Evolutionary conservation across 192 early-diverging fungal genomes (phyloP).

Genomic region (Linnemannia hyalina): DNA sequence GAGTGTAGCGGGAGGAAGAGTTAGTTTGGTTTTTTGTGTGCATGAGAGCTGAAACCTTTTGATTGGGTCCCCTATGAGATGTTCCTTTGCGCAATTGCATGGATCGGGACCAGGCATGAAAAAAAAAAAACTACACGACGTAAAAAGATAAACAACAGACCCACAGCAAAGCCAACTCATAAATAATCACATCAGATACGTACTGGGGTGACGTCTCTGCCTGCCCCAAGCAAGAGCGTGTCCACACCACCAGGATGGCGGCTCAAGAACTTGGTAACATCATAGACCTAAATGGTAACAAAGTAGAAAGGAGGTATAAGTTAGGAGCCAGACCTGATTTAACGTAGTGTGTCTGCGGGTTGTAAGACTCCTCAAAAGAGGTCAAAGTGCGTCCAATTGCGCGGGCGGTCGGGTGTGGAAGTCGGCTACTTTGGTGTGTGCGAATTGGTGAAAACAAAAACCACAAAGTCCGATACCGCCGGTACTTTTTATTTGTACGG

Average conservation of each 20-base stretch:
- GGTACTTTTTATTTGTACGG: background rate
- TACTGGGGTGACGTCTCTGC: slow-evolving; percentile 69
- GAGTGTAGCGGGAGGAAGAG: background rate
- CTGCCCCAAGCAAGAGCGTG: slow-evolving; percentile 60
- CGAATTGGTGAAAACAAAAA: background rate
- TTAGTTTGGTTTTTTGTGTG: background rate
- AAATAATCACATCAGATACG: background rate
- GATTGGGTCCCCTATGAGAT: background rate
- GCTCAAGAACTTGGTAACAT: slow-evolving; percentile 63
- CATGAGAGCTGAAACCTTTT: slow-evolving; percentile 3
- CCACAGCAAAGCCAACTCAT: background rate
- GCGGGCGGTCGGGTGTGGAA: background rate
- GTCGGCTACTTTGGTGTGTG: background rate
- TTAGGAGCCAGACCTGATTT: background rate
- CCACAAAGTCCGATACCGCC: background rate
- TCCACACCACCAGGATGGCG: slow-evolving; percentile 64
- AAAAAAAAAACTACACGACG: background rate
- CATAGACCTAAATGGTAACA: slow-evolving; percentile 55
- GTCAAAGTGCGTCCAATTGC: background rate
- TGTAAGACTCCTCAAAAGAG: background rate
- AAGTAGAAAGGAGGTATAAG: background rate
- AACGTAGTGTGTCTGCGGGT: background rate
- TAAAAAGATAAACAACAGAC: background rate
- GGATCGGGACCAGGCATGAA: slow-evolving; percentile 8
- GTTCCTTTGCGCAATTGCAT: background rate